A percentile compares a stretch with the other conserved stretches of the same genome.
phyloP scores from a whole-genome alignment of 2,329 filamentous ascomycete species.

The Nothophoma quercina region DNA sequence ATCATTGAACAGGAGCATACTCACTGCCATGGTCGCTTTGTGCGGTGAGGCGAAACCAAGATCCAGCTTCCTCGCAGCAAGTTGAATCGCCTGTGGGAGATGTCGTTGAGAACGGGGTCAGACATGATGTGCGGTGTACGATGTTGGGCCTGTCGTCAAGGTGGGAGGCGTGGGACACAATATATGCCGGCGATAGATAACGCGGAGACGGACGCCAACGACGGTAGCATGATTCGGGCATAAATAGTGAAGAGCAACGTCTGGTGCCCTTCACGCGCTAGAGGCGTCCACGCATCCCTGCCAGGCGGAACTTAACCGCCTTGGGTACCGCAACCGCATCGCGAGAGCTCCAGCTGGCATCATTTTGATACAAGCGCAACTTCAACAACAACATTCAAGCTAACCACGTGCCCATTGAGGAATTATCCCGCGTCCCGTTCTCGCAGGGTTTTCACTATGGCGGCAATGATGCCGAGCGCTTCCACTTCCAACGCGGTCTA shows the following conservation, averaged over 20 bases:
- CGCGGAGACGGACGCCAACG: constrained; percentile 20
- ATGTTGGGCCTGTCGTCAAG: not conserved
- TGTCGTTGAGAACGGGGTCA: constrained; percentile 78
- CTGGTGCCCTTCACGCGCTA: constrained; percentile 25
- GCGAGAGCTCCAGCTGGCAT: constrained; percentile 19
- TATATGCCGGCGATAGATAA: constrained; percentile 16
- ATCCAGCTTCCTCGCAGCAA: constrained; percentile 89
- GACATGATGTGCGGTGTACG: constrained; percentile 47
- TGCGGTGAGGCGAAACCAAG: constrained; percentile 93
- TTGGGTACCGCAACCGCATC: constrained; percentile 19
- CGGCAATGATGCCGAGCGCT: constrained; percentile 56
- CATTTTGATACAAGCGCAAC: constrained; percentile 32
- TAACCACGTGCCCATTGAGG: constrained; percentile 31
- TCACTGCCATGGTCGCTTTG: constrained; percentile 98
- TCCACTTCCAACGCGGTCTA: constrained; percentile 51
- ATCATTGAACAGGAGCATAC: constrained; percentile 40
- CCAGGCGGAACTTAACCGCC: constrained; percentile 33
- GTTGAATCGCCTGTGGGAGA: constrained; percentile 91
- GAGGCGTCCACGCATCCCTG: constrained; percentile 28
- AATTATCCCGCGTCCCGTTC: constrained; percentile 34
- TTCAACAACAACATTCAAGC: constrained; percentile 38
- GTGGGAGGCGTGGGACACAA: constrained; percentile 9
- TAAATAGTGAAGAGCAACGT: constrained; percentile 40
- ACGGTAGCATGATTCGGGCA: constrained; percentile 28
- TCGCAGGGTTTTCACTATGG: constrained; percentile 47